These are phyloP conservation scores for Alternaria sp. DNA, from an alignment of 2,329 filamentous ascomycete species.

Conservation along the genomic window DNA sequence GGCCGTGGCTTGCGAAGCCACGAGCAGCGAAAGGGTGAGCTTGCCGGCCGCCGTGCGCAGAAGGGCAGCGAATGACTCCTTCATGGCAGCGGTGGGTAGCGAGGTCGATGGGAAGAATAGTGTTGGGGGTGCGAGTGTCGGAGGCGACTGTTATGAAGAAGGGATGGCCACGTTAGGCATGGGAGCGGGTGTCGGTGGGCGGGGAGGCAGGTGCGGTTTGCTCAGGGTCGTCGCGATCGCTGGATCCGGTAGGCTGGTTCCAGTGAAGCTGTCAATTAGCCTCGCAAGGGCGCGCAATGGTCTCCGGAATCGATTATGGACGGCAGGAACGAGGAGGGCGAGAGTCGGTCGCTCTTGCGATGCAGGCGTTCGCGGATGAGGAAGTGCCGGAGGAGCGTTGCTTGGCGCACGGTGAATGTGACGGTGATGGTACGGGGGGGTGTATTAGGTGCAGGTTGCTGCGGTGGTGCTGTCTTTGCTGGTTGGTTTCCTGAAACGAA, in stretches of 20 bases:
- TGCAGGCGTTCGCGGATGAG: slow-evolving; percentile 25
- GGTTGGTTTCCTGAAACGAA: slow-evolving; percentile 41
- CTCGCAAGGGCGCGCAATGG: background rate
- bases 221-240: slow-evolving; percentile 13
- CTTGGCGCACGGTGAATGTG: slow-evolving; percentile 24
- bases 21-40: slow-evolving; percentile 44
- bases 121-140: slow-evolving; percentile 14
- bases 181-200: slow-evolving; percentile 8
- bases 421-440: slow-evolving; percentile 3
- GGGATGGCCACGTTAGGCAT: slow-evolving; percentile 25
- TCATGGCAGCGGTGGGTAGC: slow-evolving; percentile 43
- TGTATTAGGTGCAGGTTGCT: slow-evolving; percentile 22
- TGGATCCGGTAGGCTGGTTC: slow-evolving; percentile 5
- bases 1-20: slow-evolving; percentile 38
- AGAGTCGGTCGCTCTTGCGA: slow-evolving; percentile 16
- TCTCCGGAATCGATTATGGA: background rate
- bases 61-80: slow-evolving; percentile 45
- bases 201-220: slow-evolving; percentile 8
- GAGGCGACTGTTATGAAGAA: slow-evolving; percentile 13
- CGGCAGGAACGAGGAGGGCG: background rate
- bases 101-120: slow-evolving; percentile 29
- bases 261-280: slow-evolving; percentile 5
- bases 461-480: slow-evolving; percentile 10
- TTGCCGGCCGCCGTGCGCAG: slow-evolving; percentile 47
- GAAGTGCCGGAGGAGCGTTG: slow-evolving; percentile 24